Conservation (phyloP, 164 flowering plant species). For the Chloranthus sessilifolius region DNA sequence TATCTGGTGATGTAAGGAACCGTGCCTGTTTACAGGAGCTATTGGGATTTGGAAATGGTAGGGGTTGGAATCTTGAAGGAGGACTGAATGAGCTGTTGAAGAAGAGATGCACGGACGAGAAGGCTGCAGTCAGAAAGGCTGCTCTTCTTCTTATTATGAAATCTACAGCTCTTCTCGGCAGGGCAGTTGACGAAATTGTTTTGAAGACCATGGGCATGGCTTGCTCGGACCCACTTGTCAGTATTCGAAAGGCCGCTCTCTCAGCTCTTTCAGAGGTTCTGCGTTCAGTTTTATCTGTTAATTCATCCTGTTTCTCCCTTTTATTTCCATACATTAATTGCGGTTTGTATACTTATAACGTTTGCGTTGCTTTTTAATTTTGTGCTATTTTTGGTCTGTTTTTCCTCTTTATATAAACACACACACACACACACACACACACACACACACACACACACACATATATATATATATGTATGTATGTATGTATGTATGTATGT, state of each 20-base stretch:
- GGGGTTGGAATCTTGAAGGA: conserved; percentile 13
- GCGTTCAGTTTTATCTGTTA: neutral
- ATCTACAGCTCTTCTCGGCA: conserved; percentile 46
- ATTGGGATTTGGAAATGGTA: conserved; percentile 34
- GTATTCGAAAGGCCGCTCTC: conserved; percentile 87
- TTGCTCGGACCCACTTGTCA: conserved; percentile 96
- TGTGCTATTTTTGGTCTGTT: too few species aligned
- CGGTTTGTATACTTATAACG: too few species aligned
- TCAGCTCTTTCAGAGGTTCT: conserved; percentile 89
- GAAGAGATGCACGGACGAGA: conserved; percentile 85
- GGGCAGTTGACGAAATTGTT: conserved; percentile 49
- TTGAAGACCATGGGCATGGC: conserved; percentile 78
- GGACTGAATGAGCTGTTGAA: conserved; percentile 49
- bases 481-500: too few species aligned
- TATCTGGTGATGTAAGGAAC: conserved; percentile 27
- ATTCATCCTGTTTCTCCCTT: neutral
- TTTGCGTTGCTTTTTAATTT: too few species aligned
- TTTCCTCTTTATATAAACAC: too few species aligned
- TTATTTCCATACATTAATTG: neutral
- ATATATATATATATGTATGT: too few species aligned
- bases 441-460: too few species aligned
- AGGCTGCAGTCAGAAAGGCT: conserved; percentile 88
- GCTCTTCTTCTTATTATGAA: conserved; percentile 70
- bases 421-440: too few species aligned
- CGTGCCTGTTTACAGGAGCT: conserved; percentile 35